Conservation (phyloP, 495 filamentous ascomycete species). For the Penicillium coprophilum region DNA sequence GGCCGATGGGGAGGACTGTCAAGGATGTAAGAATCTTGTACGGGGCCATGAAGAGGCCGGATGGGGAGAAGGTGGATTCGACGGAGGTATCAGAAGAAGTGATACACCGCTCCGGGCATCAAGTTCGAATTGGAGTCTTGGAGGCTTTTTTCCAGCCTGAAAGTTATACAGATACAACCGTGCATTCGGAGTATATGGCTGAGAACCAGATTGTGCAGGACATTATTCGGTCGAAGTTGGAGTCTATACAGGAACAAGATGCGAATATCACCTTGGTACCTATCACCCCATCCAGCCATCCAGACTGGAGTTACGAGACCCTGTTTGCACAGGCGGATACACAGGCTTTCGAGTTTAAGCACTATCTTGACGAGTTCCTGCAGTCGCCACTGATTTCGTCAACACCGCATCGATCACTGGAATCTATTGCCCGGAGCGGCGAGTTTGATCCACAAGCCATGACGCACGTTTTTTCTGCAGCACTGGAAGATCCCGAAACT, state of each 20-base stretch:
- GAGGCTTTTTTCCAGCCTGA: conserved; percentile 42
- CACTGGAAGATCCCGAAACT: conserved; percentile 12
- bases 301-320: conserved; percentile 49
- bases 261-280: conserved; percentile 19
- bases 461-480: conserved; percentile 40
- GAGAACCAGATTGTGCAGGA: conserved; percentile 57
- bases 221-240: conserved; percentile 39
- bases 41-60: conserved; percentile 51
- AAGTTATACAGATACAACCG: conserved; percentile 26
- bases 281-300: conserved; percentile 42
- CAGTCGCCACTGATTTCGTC: conserved; percentile 24
- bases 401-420: conserved; percentile 38
- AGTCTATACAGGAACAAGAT: conserved; percentile 25
- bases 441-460: conserved; percentile 51
- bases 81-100: conserved; percentile 18
- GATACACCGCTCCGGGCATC: conserved; percentile 30
- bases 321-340: conserved; percentile 51
- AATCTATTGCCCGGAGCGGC: conserved; percentile 57
- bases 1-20: conserved; percentile 56
- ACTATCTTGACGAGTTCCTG: conserved; percentile 49
- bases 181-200: conserved; percentile 52
- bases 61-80: background rate
- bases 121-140: conserved; percentile 46
- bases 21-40: conserved; percentile 55
- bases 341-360: conserved; percentile 57